Conservation (phyloP, 1,284 basidiomycete genomes). For the Caloboletus firmus region DNA sequence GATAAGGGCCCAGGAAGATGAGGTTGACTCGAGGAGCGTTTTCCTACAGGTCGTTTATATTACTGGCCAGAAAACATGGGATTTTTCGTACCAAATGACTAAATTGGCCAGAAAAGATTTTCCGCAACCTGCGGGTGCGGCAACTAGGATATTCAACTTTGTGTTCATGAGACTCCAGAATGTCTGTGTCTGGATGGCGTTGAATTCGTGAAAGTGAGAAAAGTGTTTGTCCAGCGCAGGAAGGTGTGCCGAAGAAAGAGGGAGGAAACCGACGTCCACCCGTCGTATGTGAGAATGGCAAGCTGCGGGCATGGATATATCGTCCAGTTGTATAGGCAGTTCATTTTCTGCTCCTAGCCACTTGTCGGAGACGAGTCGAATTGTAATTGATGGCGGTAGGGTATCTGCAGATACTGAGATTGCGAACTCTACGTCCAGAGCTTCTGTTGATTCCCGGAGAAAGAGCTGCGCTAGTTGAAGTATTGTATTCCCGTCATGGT, state of each 20-base stretch:
- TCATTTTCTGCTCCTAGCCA: conserved; percentile 94
- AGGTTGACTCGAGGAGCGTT: conserved; percentile 40
- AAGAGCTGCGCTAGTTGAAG: conserved; percentile 79
- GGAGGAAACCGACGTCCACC: conserved; percentile 82
- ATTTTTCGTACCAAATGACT: conserved; percentile 61
- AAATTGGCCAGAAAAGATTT: conserved; percentile 78
- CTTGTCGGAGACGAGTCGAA: conserved; percentile 85
- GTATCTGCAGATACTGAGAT: conserved; percentile 67
- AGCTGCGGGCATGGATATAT: conserved; percentile 75
- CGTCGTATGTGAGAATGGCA: conserved; percentile 67
- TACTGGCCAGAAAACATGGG: background rate
- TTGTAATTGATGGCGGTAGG: conserved; percentile 59
- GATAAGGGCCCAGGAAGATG: conserved; percentile 53
- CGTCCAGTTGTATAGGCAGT: conserved; percentile 61
- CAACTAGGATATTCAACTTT: conserved; percentile 72
- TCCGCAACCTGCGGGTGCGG: conserved; percentile 80
- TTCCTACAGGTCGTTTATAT: conserved; percentile 43
- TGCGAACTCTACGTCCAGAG: conserved; percentile 74
- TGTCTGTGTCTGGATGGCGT: conserved; percentile 87
- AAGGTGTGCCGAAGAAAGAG: conserved; percentile 54
- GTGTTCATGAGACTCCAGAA: conserved; percentile 85
- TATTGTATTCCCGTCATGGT: conserved; percentile 76
- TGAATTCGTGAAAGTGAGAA: conserved; percentile 59
- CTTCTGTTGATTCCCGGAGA: conserved; percentile 64
- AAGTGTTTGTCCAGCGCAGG: conserved; percentile 47